A percentile compares a stretch with the other conserved stretches of the same genome.
These are phyloP conservation scores for Nitzschia sp. DNA, from an alignment of 108 stramenopile genomes.

Conservation along the genomic window DNA sequence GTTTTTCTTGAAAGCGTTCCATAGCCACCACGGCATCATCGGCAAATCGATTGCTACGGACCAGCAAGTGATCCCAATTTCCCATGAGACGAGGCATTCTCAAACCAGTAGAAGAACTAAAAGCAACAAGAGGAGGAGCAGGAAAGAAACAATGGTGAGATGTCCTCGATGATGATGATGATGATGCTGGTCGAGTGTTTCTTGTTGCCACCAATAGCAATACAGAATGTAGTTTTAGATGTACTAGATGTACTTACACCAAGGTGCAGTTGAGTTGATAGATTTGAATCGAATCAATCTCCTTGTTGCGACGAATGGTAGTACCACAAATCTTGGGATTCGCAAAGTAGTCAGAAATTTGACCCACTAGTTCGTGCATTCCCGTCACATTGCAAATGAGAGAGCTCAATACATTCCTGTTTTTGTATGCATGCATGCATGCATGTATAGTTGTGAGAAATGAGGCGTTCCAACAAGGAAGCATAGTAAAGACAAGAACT, in stretches of 20 bases:
- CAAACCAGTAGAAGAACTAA: constrained; percentile 15
- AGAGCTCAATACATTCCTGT: constrained; percentile 8
- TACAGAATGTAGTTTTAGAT: no score
- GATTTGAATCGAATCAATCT: constrained; percentile 17
- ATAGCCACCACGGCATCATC: neutral
- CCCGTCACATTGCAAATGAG: constrained; percentile 12
- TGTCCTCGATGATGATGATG: no score
- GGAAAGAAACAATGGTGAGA: no score
- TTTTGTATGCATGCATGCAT: no score
- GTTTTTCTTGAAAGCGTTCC: constrained; percentile 4
- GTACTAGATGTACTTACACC: constrained; percentile 7
- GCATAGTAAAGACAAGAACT: neutral
- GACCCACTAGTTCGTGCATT: constrained; percentile 20
- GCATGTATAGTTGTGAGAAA: neutral
- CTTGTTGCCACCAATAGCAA: no score
- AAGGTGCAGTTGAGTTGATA: constrained; percentile 10
- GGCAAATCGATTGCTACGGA: neutral
- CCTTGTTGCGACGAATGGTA: constrained; percentile 8
- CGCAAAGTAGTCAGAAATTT: constrained; percentile 9
- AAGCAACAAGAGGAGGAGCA: neutral
- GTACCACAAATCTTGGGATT: constrained; percentile 10
- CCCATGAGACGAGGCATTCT: constrained; percentile 15
- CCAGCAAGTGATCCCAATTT: constrained; percentile 15
- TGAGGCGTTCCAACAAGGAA: neutral
- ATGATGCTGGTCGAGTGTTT: no score